Conservation (phyloP, 2,329 filamentous ascomycete genomes). For the Tympanopsis confertula region DNA sequence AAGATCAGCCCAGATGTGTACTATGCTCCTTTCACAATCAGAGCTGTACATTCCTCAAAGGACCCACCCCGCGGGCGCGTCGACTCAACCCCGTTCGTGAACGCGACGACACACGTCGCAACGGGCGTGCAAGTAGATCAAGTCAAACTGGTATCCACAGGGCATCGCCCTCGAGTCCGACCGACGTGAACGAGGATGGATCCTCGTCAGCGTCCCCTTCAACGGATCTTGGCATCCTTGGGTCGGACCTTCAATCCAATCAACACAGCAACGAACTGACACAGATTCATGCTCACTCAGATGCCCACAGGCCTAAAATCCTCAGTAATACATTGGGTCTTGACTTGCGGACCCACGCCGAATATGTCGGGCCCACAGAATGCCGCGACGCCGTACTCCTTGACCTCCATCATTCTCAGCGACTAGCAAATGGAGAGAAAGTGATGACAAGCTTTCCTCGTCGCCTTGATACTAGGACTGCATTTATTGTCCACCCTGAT, state of each 20-base stretch:
- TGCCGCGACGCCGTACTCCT: slow-evolving; percentile 46
- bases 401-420: slow-evolving; percentile 41
- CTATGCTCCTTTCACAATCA: slow-evolving; percentile 57
- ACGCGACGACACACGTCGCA: slow-evolving; percentile 30
- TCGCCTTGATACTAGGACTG: slow-evolving; percentile 19
- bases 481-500: slow-evolving; percentile 22
- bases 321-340: slow-evolving; percentile 36
- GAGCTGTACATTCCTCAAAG: slow-evolving; percentile 54
- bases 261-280: slow-evolving; percentile 5
- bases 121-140: slow-evolving; percentile 8
- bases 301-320: slow-evolving; percentile 9
- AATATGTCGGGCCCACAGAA: slow-evolving; percentile 46
- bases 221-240: slow-evolving; percentile 2
- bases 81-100: slow-evolving; percentile 29
- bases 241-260: slow-evolving; percentile 4
- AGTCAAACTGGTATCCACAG: too few relatives aligned
- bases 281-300: slow-evolving; percentile 6
- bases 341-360: slow-evolving; percentile 45
- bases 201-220: slow-evolving; percentile 2
- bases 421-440: too few relatives aligned
- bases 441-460: slow-evolving; percentile 13
- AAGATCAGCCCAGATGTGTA: slow-evolving; percentile 45
- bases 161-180: too few relatives aligned
- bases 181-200: too few relatives aligned
- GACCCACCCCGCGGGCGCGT: slow-evolving; percentile 42